Evolutionary conservation across 163 green algal species (phyloP), one percentile per base, ranked within the genome.

Genomic region (Coccomyxa subellipsoidea): DNA sequence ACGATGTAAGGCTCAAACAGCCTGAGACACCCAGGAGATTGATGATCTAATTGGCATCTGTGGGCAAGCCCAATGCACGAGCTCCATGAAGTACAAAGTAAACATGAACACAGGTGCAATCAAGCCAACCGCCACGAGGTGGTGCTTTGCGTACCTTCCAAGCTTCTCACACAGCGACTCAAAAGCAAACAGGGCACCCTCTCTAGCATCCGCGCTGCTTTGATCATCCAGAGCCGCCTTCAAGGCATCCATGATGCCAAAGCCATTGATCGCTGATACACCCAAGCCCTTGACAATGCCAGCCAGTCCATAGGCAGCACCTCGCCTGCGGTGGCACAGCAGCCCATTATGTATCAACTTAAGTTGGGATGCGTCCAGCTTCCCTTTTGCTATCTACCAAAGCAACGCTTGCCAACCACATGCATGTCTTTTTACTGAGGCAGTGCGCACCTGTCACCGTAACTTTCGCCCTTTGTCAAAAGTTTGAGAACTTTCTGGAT

Each of bases 1-100:
- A 98, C 96, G 69, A 99, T 91, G 88, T 99, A 99, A 23, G 96
- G 96, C 87, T 99, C 96, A 89, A 99, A 99, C 39, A 99, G 91
- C 66, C 84, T 86, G 83, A 73, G 78, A 66, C n/a, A n/a, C n/a
- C n/a, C n/a, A n/a, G n/a, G n/a, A n/a, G n/a, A n/a, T n/a, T n/a
- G n/a, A n/a, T n/a, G n/a, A n/a, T n/a, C n/a, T n/a, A n/a, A n/a
- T n/a, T n/a, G n/a, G n/a, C n/a, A n/a, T n/a, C n/a, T n/a, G n/a
- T n/a, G n/a, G n/a, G n/a, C n/a, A n/a, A n/a, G n/a, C n/a, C n/a
- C n/a, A n/a, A n/a, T n/a, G n/a, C n/a, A n/a, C n/a, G n/a, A n/a
- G n/a, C n/a, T n/a, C n/a, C n/a, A n/a, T n/a, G n/a, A n/a, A n/a
- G n/a, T n/a, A n/a, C n/a, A n/a, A n/a, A n/a, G n/a, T n/a, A n/a